These are phyloP conservation scores for Microbotryum saponariae DNA, from an alignment of 1,284 basidiomycete species.

Conservation along the genomic window DNA sequence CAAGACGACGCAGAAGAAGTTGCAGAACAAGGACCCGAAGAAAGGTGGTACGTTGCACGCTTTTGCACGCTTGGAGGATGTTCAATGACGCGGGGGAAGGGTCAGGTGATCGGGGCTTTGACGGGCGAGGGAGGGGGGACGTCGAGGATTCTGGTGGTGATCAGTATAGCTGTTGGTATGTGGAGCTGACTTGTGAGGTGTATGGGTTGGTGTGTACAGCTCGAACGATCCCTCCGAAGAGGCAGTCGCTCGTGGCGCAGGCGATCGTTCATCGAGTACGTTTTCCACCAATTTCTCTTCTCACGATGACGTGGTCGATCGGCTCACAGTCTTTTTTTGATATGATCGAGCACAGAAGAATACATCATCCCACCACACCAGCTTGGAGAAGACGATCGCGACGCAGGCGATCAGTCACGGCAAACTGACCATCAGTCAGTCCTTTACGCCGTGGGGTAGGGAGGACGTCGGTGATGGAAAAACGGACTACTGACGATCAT, in stretches of 20 bases:
- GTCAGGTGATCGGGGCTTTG: too few relatives aligned
- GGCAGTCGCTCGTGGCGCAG: slow-evolving; percentile 8
- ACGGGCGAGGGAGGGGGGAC: not conserved
- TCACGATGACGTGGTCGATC: not conserved
- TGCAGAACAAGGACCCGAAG: slow-evolving; percentile 18
- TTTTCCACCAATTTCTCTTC: not conserved
- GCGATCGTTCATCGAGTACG: slow-evolving; percentile 3
- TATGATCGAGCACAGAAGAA: slow-evolving; percentile 13
- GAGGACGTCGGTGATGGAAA: too few relatives aligned
- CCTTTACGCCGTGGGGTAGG: too few relatives aligned
- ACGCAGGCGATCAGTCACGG: slow-evolving; percentile 20
- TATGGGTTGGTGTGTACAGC: not conserved
- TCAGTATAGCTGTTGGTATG: not conserved
- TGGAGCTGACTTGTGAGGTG: not conserved
- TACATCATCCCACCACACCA: slow-evolving; percentile 18
- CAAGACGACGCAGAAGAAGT: slow-evolving; percentile 21
- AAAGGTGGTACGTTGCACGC: slow-evolving; percentile 24
- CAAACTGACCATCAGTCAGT: slow-evolving; percentile 27
- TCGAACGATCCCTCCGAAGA: slow-evolving; percentile 24
- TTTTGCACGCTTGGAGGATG: not conserved
- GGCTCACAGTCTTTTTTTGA: not conserved
- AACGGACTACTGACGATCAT: too few relatives aligned
- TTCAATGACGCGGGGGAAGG: not conserved
- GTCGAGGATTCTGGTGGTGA: not conserved
- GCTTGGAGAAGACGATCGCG: slow-evolving; percentile 24